Base-by-base conservation (phyloP, 306 rosid species). In the Glycyrrhiza uralensis region DNA sequence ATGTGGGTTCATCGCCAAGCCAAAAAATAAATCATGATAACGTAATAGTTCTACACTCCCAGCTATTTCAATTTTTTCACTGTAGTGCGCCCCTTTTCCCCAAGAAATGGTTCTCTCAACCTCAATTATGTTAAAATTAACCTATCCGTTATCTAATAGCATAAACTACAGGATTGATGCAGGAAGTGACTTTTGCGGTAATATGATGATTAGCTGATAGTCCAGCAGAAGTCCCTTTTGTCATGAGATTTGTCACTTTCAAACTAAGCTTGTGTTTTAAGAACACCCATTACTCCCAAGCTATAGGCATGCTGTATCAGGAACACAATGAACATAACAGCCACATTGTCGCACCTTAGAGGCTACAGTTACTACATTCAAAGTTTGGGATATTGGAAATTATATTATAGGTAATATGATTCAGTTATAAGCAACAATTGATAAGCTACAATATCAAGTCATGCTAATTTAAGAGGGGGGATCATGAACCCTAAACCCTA, bases 21-120 rank as follows among this genome's bases (percentile, higher is more conserved):
- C 17, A 32, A 23, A 20, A 58, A 69, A n/a, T n/a, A n/a, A 12
- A 38, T 45, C 26, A 66, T 29, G 18, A 57, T 76, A 54, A 51
- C 11, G 59, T 18, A 39, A 56, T 51, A 52, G 67, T 57, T 29
- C 35, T 65, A 44, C 59, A n/a, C 72, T 15, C 55, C n/a, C 46
- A 51, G 69, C 29, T 57, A 32, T 26, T 64, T 62, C 23, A 33
- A 42, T 51, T 12, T 49, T 39, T 62, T 35, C 41, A 30, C 52
- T 29, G 33, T 33, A 38, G 14, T 10, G 2, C 22, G 36, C 0
- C 14, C 59, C 14, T 22, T 42, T 71, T n/a, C 22, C 19, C 46
- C 7, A 11, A 42, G 30, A 72, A 29, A 29, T 4, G 46, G 23
- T 30, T 5, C 47, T 15, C 39, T 22, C 57, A 52, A 28, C 47